Base-by-base conservation (phyloP, 371 early-diverging fungal species). In the Rhizopus delemar region DNA sequence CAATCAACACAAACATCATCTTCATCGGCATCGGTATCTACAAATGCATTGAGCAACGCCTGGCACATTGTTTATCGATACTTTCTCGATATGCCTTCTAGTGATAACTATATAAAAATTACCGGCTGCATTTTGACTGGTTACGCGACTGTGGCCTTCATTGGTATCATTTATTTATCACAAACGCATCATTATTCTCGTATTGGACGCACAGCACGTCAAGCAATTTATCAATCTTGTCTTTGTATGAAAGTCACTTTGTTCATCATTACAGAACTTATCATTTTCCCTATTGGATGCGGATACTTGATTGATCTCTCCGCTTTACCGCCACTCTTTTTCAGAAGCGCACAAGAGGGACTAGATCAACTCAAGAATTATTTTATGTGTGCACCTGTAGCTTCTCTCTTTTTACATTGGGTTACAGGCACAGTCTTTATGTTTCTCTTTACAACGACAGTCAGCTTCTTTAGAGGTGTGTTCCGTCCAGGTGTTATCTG, bases 401-500 rank as follows among this genome's bases (percentile, higher is more conserved):
- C 56, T 2, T 85, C 87, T 4, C 56, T 82, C 41, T 87, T 93
- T 53, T 68, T 93, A 51, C 94, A 95, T 65, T 96, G 95, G 98
- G 85, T 95, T 53, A 64, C 86, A 0, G 98, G 98, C 0, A 94
- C 97, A 4, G 83, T 83, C 1, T 94, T 94, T 68, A 94, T 95
- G 93, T 92, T 93, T 63, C 81, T 91, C 52, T 91, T 97, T 81
- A 88, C 97, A 0, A 69, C 83, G 3, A 89, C 93, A 61, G 86
- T 97, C 13, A 66, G 84, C n/a, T 63, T 82, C 31, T 90, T 90
- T 36, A 87, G 96, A 34, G 81, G 86, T 36, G 77, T 91, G 8
- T 81, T 95, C 12, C 87, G 97, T 0, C 91, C 91, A 3, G 96
- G 96, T 33, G 93, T 96, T 15, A 83, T 96, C 81, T 95, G 96